These are phyloP conservation scores for Colletotrichum navitas DNA, from an alignment of 2,329 filamentous ascomycete genomes.

Conservation along the genomic window DNA sequence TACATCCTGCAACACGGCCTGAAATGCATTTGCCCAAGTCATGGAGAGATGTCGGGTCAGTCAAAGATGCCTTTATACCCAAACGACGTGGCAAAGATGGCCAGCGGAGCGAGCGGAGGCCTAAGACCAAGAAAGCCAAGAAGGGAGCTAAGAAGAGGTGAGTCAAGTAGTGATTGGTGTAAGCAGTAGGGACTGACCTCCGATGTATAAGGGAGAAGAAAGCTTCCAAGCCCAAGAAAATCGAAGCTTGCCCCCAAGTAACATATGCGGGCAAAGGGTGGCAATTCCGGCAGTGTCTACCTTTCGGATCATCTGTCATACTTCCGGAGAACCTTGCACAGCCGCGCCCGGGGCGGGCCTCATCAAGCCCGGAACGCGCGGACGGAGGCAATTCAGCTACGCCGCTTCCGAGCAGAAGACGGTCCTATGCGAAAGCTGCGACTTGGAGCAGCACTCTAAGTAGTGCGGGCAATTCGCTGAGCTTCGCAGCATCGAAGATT, in stretches of 20 bases:
- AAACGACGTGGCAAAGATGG: not conserved
- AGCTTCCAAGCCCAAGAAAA: not conserved
- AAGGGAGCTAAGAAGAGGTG: not conserved
- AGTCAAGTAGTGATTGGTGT: not conserved
- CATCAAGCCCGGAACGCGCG: not conserved
- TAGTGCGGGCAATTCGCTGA: not conserved
- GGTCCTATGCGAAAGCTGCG: not conserved
- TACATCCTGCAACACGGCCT: not conserved
- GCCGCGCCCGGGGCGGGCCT: not conserved
- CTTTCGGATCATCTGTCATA: not conserved
- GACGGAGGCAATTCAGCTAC: not conserved
- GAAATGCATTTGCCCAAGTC: not conserved
- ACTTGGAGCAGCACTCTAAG: conserved; percentile 3
- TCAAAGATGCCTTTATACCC: not conserved
- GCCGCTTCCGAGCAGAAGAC: not conserved
- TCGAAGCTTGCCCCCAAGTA: not conserved
- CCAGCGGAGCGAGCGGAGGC: not conserved
- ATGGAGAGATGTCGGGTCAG: not conserved
- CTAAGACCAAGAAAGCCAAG: not conserved
- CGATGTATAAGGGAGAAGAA: not conserved
- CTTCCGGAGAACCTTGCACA: not conserved
- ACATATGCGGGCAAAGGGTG: not conserved
- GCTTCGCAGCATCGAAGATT: not conserved
- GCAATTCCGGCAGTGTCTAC: not conserved
- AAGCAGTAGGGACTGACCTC: not conserved